Base-by-base conservation (phyloP, 106 monocot species). In the Dendrobium huoshanense region DNA sequence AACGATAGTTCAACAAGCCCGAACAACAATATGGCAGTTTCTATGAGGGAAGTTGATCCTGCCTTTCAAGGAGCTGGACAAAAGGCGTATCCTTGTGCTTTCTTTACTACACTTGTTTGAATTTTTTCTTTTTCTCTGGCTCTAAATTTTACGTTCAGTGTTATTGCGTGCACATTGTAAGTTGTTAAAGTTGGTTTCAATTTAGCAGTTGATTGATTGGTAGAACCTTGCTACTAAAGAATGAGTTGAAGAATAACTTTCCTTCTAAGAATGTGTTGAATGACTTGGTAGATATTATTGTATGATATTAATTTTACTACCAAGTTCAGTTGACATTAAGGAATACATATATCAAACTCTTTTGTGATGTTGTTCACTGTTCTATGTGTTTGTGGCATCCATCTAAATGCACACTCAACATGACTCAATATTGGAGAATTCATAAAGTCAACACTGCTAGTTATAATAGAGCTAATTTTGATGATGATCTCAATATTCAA, bases 11-110 rank as follows among this genome's bases (percentile, higher is more conserved):
- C 81, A 20, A 58, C 45, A 82, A 72, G 75, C 44, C 67, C 68
- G 58, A 79, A 73, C 55, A 59, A 58, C 40, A 70, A 79, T 72
- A 97, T 94, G 96, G 87, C 96, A 19, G 84, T 94, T 59, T 97
- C 96, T 2, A 92, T 94, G 92, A 79, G 87, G 81, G 96, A 94
- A 72, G 75, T 97, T 15, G 89, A 89, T 77, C 70, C 89, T 37
- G 89, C 85, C 68, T 89, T 89, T 80, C 86, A 87, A 55, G 89
- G 94, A 78, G 94, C 92, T 82, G 97, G 97, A 75, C 92, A 97
- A 76, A 94, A 97, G 80, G 85, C 87, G 94, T 97, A 97, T 97
- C 94, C 92, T 85, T 83, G 19, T 74, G 74, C 7, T 74, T 43
- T 41, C 3, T 43, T 15, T 7, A 42, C 74, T 42, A 20, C n/a